Evolutionary conservation across 495 filamentous ascomycete genomes (phyloP).

Genomic region (Tuber aestivum): DNA sequence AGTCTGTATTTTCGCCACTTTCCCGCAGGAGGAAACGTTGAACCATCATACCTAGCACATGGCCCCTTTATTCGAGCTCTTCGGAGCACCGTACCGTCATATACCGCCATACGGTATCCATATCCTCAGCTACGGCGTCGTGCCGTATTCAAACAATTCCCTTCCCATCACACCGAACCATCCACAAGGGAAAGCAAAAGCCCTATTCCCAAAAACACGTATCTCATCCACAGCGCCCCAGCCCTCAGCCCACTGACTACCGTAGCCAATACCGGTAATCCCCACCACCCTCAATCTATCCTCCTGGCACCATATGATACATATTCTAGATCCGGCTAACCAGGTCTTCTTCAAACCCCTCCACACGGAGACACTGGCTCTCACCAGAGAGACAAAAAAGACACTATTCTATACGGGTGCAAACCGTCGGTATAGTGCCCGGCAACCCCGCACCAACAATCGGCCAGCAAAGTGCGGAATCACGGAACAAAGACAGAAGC

Average conservation of each 20-base stretch:
- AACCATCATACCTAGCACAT: no score
- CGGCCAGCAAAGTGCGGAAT: neutral
- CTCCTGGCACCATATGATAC: neutral
- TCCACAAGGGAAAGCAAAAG: conserved; percentile 26
- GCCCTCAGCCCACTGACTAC: neutral
- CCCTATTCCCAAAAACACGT: neutral
- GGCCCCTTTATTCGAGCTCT: no score
- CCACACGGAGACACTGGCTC: neutral
- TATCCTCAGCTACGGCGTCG: no score
- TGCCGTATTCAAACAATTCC: neutral
- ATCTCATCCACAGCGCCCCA: neutral
- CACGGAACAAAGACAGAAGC: neutral
- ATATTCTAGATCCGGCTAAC: neutral
- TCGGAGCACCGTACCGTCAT: no score
- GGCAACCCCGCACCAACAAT: neutral
- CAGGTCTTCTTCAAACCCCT: neutral
- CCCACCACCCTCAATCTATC: neutral
- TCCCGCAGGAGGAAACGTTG: no score
- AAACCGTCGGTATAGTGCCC: neutral
- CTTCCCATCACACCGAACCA: conserved; percentile 11
- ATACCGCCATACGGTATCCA: no score
- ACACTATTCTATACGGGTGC: neutral
- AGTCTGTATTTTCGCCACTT: no score
- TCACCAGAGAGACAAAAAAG: neutral
- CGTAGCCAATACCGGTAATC: neutral